phyloP scores from a whole-genome alignment of 345 rosid species.

The Syzygium grande region DNA sequence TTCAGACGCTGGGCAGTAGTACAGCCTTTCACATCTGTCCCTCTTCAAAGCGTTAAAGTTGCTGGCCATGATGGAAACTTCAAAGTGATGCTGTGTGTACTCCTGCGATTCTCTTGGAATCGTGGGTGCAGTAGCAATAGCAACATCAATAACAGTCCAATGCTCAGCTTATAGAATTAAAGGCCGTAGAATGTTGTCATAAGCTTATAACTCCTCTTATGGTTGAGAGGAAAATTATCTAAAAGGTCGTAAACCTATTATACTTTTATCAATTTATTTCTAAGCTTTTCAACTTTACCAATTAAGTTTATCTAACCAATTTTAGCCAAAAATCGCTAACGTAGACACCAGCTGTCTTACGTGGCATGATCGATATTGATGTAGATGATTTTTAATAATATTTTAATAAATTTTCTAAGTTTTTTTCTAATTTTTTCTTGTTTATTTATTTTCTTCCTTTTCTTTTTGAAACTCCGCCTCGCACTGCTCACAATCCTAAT shows the following conservation, averaged over 20 bases:
- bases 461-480: constrained; percentile 3
- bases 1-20: not conserved
- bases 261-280: too few relatives aligned
- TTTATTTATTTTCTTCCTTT: too few relatives aligned
- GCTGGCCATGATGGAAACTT: not conserved
- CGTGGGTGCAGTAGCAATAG: not conserved
- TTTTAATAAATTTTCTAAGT: too few relatives aligned
- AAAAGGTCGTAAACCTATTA: too few relatives aligned
- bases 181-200: not conserved
- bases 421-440: too few relatives aligned
- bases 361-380: too few relatives aligned
- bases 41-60: not conserved
- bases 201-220: not conserved
- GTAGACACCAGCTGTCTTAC: too few relatives aligned
- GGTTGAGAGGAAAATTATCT: not conserved
- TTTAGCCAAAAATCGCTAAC: too few relatives aligned
- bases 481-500: constrained; percentile 27
- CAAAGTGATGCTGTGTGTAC: not conserved
- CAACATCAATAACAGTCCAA: not conserved
- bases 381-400: too few relatives aligned
- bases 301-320: too few relatives aligned
- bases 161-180: not conserved
- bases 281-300: too few relatives aligned
- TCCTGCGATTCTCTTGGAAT: not conserved
- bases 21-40: not conserved